Percentiles rank a stretch among this genome's conserved stretches.
Conservation (phyloP, 1,284 basidiomycete species). For the Fomitopsis pinicola region DNA sequence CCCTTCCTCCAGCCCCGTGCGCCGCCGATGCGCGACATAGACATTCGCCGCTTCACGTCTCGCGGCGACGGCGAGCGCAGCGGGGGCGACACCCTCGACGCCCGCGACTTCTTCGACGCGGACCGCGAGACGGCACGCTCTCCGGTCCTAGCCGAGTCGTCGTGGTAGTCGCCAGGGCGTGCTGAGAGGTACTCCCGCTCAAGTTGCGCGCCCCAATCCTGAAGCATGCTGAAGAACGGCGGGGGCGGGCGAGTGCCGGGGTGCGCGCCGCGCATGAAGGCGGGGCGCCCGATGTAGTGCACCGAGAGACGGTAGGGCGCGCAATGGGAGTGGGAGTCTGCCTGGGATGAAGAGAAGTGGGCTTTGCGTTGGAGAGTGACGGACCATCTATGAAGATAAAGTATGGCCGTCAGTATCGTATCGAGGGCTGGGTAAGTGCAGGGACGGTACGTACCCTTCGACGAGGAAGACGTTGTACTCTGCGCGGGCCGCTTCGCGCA, state of each 20-base stretch:
- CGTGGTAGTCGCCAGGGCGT: not conserved
- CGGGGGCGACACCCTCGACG: not conserved
- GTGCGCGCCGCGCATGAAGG: constrained; percentile 44
- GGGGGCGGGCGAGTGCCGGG: constrained; percentile 40
- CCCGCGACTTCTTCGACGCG: not conserved
- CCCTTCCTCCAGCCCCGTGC: not conserved
- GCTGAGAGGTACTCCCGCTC: constrained; percentile 5
- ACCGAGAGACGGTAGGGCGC: constrained; percentile 54
- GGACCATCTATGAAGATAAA: not conserved
- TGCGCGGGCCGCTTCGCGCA: constrained; percentile 50
- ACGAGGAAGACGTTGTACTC: constrained; percentile 59
- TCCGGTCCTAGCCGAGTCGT: not conserved
- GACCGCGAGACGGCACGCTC: not conserved
- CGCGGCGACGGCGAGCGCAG: not conserved
- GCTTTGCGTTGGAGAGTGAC: not conserved
- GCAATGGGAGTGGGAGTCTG: constrained; percentile 6
- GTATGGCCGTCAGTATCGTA: not conserved
- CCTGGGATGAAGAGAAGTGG: constrained; percentile 43
- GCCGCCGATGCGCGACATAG: not conserved
- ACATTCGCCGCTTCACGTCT: not conserved
- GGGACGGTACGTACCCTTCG: constrained; percentile 52
- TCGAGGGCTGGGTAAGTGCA: constrained; percentile 4
- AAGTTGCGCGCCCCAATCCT: constrained; percentile 9
- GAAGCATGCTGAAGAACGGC: constrained; percentile 64
- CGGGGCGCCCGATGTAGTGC: constrained; percentile 64